Evolutionary conservation across 2,329 filamentous ascomycete species (phyloP), one percentile per base, ranked within the genome.

Genomic region (Dothistroma pini): DNA sequence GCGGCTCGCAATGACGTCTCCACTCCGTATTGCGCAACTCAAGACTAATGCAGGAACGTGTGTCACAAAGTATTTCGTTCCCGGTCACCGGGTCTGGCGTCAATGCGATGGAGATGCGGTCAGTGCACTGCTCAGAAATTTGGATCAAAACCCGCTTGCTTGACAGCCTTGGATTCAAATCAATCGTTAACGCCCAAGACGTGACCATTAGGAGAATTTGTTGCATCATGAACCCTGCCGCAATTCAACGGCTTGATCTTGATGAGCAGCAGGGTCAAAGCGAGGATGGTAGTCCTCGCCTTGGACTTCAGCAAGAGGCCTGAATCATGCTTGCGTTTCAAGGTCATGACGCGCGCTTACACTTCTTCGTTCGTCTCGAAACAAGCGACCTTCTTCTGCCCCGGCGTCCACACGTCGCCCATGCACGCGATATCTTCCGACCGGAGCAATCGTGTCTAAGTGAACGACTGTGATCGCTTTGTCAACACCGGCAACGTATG

Each of bases 1-100:
- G 60, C 60, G 56, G 60, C 64, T 65, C 60, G 58, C 57, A 58
- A 56, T 58, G 58, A 66, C 57, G 56, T 59, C 56, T 57, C 62
- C 63, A 66, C 63, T 59, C 49, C 62, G 41, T 34, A 69, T 69
- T 68, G 68, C 69, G 69, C 68, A 71, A 69, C 60, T 47, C n/a
- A 47, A 55, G 48, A 63, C 68, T 70, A 70, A 70, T 69, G 69
- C 69, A 71, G 69, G 69, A 67, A 71, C 69, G 50, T 12, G 57
- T 68, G 61, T 68, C 54, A 64, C 60, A 61, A 58, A 52, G 41
- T 53, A 31, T 59, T 53, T 56, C 57, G 51, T 60, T 54, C 63
- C 63, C 22, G 60, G 63, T 64, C 63, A 60, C 58, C 48, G 63
- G 66, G 64, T 68, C 65, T 56, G 56, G 58, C 54, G 61, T 62